Evolutionary conservation across 2,329 filamentous ascomycete species (phyloP), one percentile per base, ranked within the genome.

Genomic region (Stagonosporopsis cucurbitacearum): DNA sequence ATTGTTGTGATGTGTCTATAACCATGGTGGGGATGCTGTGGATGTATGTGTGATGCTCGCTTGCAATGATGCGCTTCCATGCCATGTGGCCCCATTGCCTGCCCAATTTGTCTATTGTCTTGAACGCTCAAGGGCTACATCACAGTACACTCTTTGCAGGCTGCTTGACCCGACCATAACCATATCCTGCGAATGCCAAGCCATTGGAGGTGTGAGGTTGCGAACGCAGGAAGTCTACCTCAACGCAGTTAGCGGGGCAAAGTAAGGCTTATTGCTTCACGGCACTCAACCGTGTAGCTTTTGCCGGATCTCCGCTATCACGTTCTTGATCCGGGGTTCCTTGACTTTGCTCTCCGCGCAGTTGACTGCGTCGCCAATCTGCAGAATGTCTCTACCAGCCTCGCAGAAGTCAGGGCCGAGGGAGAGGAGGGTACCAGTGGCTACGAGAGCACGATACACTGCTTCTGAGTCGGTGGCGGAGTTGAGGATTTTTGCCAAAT

Each of bases 391-490:
- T 72, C 81, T 81, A 50, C 84, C 82, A 33, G 84, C 82, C 64
- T 79, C 78, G 63, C 80, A 83, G 55, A 88, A 82, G 50, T 87
- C 83, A 6, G 79, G 78, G n/a, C 86, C 81, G 13, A 90, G 78
- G 6, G 80, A 81, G 22, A 92, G 74, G 56, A 96, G 72, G 1
- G 93, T 99, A 0, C 95, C 96, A 0, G 94, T 77, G 0, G 91
- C 91, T 6, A 96, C 90, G 6, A 98, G 81, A 0, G 86, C 86
- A 20, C 95, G 86, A 72, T 93, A 98, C 3, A 95, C 78, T 0
- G 91, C 90, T 72, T 98, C 95, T 0, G 88, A 85, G 66, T 98
- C 93, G 2, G 81, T 86, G 60, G 91, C 88, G 3, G 81, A 82
- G 6, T 80, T 77, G 1, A 96, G 75, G 1, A 94, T 82, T 52